Evolutionary conservation across 2,329 filamentous ascomycete species (phyloP), one percentile per base, ranked within the genome.

Genomic region (Ophiostoma australiae): DNA sequence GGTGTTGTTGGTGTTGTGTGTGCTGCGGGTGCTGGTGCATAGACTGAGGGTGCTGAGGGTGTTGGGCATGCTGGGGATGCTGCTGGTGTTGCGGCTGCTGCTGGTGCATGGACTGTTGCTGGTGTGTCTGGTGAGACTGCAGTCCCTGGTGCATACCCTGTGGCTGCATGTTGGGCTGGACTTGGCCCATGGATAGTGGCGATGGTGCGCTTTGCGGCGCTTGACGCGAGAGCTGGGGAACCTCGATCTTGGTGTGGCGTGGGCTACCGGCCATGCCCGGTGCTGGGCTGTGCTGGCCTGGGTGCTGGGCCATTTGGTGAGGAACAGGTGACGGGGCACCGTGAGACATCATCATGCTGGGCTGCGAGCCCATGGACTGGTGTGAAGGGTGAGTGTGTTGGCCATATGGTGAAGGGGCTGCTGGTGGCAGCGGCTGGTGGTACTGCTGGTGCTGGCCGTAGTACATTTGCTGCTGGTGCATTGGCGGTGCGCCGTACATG

Each of bases 391-490:
- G 84, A 73, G 80, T 82, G 76, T 86, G 89, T 74, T 88, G 86
- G 69, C 85, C 85, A 76, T 90, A 90, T 1, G 87, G 85, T 44
- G 86, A 88, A 17, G 85, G 82, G 13, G 83, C 80, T 5, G 84
- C 81, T 82, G 94, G 84, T 76, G 87, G 80, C 75, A 86, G 86
- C 83, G 94, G 88, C 3, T 89, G 86, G 73, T 88, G 86, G 77
- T 90, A 90, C 76, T 87, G 87, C 70, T 84, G 82, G 74, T 87
- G 87, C 74, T 84, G 84, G 77, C 80, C 80, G 76, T 90, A 90
- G 84, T 97, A 97, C 87, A 97, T 93, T 48, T 91, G 84, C 77
- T 88, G 89, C 75, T 91, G 91, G 76, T 92, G 87, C 80, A 96
- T 87, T 71, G 91, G 83, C 69, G 91, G 90, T 77, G 94, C 91